Conservation (phyloP, 2,329 filamentous ascomycete species). For the Tricladium varicosporioides region DNA sequence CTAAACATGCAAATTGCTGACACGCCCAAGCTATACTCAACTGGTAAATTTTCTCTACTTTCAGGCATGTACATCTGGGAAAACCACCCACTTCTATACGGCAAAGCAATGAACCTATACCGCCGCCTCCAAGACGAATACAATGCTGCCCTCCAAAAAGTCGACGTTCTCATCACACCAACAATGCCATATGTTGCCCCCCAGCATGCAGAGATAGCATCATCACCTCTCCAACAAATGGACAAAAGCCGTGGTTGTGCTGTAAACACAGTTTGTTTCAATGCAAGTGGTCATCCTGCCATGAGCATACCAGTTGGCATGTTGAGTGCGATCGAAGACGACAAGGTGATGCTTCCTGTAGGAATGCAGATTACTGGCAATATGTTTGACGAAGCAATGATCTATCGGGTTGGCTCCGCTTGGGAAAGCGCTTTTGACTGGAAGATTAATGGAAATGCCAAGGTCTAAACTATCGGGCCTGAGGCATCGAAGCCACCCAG, state of each 20-base stretch:
- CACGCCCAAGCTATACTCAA: neutral
- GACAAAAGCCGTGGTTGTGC: constrained; percentile 50
- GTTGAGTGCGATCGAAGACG: constrained; percentile 31
- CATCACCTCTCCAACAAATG: constrained; percentile 40
- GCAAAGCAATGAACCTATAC: neutral
- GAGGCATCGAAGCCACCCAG: too few relatives aligned
- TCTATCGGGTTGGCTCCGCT: neutral
- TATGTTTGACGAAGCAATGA: constrained; percentile 30
- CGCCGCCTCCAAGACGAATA: constrained; percentile 17
- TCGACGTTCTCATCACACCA: constrained; percentile 45
- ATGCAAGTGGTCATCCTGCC: constrained; percentile 54
- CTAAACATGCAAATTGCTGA: neutral
- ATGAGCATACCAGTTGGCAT: constrained; percentile 49
- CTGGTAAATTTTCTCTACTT: neutral
- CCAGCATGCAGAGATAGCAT: constrained; percentile 38
- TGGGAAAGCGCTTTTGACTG: neutral
- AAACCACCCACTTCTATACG: neutral
- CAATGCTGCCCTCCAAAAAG: constrained; percentile 37
- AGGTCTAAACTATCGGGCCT: neutral
- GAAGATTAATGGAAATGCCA: neutral
- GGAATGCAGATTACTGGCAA: constrained; percentile 53
- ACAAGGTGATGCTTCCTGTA: constrained; percentile 43
- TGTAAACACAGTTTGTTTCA: constrained; percentile 53
- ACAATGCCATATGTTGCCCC: constrained; percentile 47
- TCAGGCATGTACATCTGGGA: neutral